phyloP scores from a whole-genome alignment of 345 rosid species.

The Salix purpurea region DNA sequence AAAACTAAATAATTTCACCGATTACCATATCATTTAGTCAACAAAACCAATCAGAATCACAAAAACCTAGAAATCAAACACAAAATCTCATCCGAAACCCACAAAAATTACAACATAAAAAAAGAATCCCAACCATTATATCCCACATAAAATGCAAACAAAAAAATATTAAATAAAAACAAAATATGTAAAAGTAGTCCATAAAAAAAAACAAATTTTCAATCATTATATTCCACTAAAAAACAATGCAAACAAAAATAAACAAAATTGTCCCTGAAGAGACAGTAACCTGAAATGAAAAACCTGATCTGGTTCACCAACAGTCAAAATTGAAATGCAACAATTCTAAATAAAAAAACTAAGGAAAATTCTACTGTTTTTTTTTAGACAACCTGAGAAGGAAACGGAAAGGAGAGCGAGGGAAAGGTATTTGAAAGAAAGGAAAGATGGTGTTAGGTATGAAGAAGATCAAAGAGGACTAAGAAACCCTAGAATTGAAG shows the following conservation, averaged over 20 bases:
- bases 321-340: conserved; percentile 13
- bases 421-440: background rate
- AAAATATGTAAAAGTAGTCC: background rate
- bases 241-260: background rate
- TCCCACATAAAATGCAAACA: background rate
- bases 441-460: background rate
- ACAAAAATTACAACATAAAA: background rate
- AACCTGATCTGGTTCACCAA: background rate
- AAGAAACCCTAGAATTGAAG: conserved; percentile 8
- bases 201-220: no score
- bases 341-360: background rate
- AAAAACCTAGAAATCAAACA: background rate
- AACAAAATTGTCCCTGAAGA: background rate
- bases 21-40: no score
- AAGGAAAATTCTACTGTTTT: background rate
- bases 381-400: background rate
- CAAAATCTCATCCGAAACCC: background rate
- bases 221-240: background rate
- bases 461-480: background rate
- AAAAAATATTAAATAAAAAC: background rate
- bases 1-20: no score
- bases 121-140: background rate
- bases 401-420: background rate
- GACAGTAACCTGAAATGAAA: background rate
- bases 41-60: no score